phyloP scores from a whole-genome alignment of 2,329 filamentous ascomycete species.

The Lasiodiplodia theobromae region DNA sequence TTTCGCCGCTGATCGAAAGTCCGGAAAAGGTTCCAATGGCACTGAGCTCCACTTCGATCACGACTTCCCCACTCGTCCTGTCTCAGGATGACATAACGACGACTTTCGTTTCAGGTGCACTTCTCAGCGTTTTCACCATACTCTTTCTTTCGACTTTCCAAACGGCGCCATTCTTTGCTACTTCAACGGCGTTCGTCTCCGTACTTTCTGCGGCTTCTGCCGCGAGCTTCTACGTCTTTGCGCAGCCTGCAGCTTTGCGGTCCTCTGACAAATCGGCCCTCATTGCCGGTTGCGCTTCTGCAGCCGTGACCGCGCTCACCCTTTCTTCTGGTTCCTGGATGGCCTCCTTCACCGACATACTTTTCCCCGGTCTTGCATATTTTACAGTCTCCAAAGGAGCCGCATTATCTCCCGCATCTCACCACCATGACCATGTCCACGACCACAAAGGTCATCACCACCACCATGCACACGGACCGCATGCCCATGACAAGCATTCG shows the following conservation, averaged over 20 bases:
- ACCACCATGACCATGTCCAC: conserved; percentile 37
- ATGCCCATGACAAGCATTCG: conserved; percentile 62
- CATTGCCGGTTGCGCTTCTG: conserved; percentile 39
- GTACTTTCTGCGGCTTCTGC: conserved; percentile 51
- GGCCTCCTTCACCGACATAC: not conserved
- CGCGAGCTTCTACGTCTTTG: conserved; percentile 52
- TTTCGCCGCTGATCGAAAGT: conserved; percentile 28
- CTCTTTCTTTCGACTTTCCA: conserved; percentile 44
- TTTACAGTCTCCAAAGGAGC: conserved; percentile 4
- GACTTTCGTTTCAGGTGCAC: conserved; percentile 51
- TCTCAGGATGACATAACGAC: conserved; percentile 50
- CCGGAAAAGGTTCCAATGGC: conserved; percentile 17
- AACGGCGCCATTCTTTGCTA: conserved; percentile 42
- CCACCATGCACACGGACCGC: conserved; percentile 19
- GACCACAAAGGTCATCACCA: conserved; percentile 41
- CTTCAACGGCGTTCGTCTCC: conserved; percentile 47
- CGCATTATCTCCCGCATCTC: not conserved
- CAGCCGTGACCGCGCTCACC: conserved; percentile 38
- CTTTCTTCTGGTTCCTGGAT: conserved; percentile 36
- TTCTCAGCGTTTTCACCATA: conserved; percentile 47
- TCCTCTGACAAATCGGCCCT: conserved; percentile 45
- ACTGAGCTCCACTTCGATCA: conserved; percentile 5
- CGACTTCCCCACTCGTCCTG: conserved; percentile 42
- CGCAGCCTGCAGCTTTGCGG: conserved; percentile 51
- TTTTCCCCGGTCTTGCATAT: conserved; percentile 12